Percentiles rank a stretch among this genome's conserved stretches.
Conservation (phyloP, 192 early-diverging fungal genomes). For the Podochytrium sp. region DNA sequence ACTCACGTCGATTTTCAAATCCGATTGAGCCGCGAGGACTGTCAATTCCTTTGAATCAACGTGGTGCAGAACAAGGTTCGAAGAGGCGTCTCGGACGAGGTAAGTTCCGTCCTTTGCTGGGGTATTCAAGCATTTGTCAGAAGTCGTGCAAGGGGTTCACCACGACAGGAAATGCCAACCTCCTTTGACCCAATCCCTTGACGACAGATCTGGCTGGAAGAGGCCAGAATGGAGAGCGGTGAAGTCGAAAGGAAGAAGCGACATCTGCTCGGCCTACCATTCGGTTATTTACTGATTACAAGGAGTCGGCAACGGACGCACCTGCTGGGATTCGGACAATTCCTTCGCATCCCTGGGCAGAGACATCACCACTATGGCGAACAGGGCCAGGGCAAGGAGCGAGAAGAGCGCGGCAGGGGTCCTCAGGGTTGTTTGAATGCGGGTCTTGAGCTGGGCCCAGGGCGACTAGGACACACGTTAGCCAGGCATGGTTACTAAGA, state of each 20-base stretch:
- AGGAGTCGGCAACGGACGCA: background rate
- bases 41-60: slow-evolving; percentile 4
- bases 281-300: too few relatives aligned
- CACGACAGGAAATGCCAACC: background rate
- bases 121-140: background rate
- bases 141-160: background rate
- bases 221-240: slow-evolving; percentile 5
- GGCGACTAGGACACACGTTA: too few relatives aligned
- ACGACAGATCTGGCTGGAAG: background rate
- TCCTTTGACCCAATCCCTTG: slow-evolving; percentile 9
- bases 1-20: slow-evolving; percentile 10
- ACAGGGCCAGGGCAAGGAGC: background rate
- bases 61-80: slow-evolving; percentile 5
- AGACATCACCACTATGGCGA: background rate
- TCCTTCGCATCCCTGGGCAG: background rate
- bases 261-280: background rate
- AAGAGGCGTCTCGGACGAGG: background rate
- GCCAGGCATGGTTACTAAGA: too few relatives aligned
- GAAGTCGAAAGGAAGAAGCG: slow-evolving; percentile 2
- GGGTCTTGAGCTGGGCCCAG: slow-evolving; percentile 1
- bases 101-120: slow-evolving; percentile 9
- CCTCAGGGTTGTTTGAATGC: background rate
- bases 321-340: background rate
- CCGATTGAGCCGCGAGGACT: background rate
- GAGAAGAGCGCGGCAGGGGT: background rate